Evolutionary conservation across 169 alveolate species (phyloP).

Genomic region (Pseudocohnilembus persalinus): DNA sequence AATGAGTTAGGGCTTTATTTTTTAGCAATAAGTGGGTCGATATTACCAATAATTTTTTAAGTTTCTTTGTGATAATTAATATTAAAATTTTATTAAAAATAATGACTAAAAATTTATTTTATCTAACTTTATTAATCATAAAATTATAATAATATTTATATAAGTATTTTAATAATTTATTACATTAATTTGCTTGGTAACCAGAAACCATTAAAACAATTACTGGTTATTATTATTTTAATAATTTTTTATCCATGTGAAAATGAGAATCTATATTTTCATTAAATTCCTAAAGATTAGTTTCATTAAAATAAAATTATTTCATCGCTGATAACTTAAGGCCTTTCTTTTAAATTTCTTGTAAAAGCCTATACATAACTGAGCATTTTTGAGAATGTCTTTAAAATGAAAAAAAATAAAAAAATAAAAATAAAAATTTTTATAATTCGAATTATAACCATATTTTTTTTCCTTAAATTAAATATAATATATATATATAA

Average conservation of each 20-base stretch:
- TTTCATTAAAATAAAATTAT: background rate
- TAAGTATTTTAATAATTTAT: no score
- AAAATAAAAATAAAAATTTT: no score
- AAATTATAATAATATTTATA: no score
- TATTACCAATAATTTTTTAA: conserved; percentile 7
- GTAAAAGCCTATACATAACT: background rate
- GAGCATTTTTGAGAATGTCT: background rate
- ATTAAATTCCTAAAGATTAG: background rate
- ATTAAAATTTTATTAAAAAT: background rate
- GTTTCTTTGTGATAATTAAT: background rate
- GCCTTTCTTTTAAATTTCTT: background rate
- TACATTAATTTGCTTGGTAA: background rate
- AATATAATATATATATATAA: no score
- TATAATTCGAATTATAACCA: no score
- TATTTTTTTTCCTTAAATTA: no score
- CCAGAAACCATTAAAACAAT: background rate
- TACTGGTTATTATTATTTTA: background rate
- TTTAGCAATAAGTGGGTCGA: conserved; percentile 1
- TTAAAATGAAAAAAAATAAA: no score
- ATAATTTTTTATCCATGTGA: background rate
- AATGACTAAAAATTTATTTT: background rate
- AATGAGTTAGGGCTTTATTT: conserved; percentile 6
- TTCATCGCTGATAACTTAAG: conserved; percentile 3
- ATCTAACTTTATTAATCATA: background rate
- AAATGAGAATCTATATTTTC: background rate